Percentiles rank a stretch among this genome's conserved stretches.
These are phyloP conservation scores for Neonectria ditissima DNA, from an alignment of 2,329 filamentous ascomycete species.

Conservation along the genomic window DNA sequence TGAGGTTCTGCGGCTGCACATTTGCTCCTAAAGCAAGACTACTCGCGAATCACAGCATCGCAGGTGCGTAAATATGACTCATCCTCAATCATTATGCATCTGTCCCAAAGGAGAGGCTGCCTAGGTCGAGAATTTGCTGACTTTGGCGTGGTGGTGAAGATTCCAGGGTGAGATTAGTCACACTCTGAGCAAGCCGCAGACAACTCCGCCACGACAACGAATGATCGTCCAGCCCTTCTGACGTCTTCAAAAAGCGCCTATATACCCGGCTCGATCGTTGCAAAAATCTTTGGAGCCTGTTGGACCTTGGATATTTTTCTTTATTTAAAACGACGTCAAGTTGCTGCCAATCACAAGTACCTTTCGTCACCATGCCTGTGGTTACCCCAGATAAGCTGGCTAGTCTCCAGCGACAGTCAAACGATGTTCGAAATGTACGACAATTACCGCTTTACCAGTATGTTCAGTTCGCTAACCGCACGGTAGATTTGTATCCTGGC, in stretches of 20 bases:
- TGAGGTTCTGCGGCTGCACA: conserved; percentile 14
- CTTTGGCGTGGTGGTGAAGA: conserved; percentile 26
- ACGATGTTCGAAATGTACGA: conserved; percentile 91
- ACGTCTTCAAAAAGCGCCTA: conserved; percentile 25
- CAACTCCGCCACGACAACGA: conserved; percentile 29
- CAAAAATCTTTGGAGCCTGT: background rate
- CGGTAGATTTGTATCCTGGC: conserved; percentile 90
- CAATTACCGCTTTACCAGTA: background rate
- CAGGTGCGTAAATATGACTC: conserved; percentile 40
- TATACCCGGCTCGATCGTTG: background rate
- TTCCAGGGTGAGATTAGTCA: conserved; percentile 40
- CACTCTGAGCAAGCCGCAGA: conserved; percentile 33
- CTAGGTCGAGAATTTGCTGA: conserved; percentile 33
- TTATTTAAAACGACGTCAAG: conserved; percentile 4
- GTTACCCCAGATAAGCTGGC: conserved; percentile 92
- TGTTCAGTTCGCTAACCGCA: conserved; percentile 11
- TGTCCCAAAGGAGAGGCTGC: conserved; percentile 27
- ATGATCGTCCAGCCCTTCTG: conserved; percentile 12
- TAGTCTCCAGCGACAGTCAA: conserved; percentile 85
- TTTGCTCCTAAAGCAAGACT: background rate
- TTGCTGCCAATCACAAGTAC: conserved; percentile 22
- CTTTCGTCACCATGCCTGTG: conserved; percentile 78
- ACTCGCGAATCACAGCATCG: conserved; percentile 17
- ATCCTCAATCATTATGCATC: conserved; percentile 41
- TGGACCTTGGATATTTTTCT: background rate